Base-by-base conservation (phyloP, 2,329 filamentous ascomycete species). In the Claviceps africana region DNA sequence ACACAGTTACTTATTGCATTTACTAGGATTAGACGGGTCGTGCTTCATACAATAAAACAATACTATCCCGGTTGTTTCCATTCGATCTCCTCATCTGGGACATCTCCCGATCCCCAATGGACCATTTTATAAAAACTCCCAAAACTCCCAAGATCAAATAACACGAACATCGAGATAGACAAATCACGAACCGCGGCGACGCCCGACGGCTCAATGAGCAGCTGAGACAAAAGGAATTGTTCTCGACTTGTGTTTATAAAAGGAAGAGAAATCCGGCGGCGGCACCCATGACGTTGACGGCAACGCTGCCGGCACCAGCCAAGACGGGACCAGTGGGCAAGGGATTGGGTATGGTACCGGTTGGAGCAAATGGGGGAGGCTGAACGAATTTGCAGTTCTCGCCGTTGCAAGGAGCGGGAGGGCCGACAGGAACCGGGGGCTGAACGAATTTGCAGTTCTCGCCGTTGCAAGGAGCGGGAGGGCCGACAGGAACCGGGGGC, bases 211-310 rank as follows among this genome's bases (percentile, higher is more conserved):
- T 15, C 21, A 6, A 44, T 17, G 15, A 25, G 22, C 21, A 43
- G 40, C 3, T 8, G 7, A 17, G 15, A 15, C 42, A 11, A 22
- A 11, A 15, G 17, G 3, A 28, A 25, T 21, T n/a, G 42, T 9
- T 17, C 25, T 25, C 3, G 30, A 8, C 28, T 8, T 43, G 19
- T 33, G 17, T 54, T 57, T 60, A 62, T 53, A 62, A 51, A 46
- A 62, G 43, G 40, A 62, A 53, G 33, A 55, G 51, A 42, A 62
- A 48, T 50, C 56, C 60, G 11, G 56, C 60, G 25, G 59, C 52
- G 33, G 57, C 58, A 33, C 57, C 58, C n/a, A 61, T 31, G 22
- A 62, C 22, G 35, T 57, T 58, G 55, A 53, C 51, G 3, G 54
- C 52, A 21, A 50, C 51, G 51, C 53, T 55, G 53, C 54, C 55